Conservation (phyloP, 495 filamentous ascomycete species). For the Trichoderma virens region DNA sequence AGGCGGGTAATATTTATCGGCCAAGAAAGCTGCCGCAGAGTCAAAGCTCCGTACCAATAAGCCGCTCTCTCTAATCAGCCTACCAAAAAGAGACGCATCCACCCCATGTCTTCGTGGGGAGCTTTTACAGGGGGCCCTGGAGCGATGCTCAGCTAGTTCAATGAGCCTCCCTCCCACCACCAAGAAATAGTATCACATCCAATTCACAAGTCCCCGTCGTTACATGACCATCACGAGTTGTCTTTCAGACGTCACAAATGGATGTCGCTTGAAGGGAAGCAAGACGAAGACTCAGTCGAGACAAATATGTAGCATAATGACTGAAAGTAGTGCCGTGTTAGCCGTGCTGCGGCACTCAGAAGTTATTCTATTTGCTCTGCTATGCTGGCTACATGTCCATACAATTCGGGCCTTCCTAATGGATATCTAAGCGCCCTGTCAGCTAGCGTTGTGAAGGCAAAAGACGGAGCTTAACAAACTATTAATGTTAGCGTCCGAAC, state of each 20-base stretch:
- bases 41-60: neutral
- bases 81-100: neutral
- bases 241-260: too few relatives aligned
- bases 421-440: neutral
- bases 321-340: neutral
- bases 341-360: neutral
- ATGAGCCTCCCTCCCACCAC: neutral
- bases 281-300: neutral
- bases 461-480: too few relatives aligned
- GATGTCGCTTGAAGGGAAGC: too few relatives aligned
- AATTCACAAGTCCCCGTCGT: neutral
- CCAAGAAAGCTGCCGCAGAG: neutral
- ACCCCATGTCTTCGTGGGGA: neutral
- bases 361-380: neutral
- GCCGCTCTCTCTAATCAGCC: neutral
- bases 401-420: neutral
- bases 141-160: too few relatives aligned
- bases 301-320: neutral
- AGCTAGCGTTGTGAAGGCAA: neutral
- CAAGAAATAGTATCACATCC: neutral
- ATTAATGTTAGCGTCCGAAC: too few relatives aligned
- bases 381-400: neutral
- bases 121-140: neutral
- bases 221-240: conserved; percentile 5
- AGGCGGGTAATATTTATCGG: neutral